Evolutionary conservation across 768 basidiomycete genomes (phyloP).

Genomic region (Coprinopsis cinerea): DNA sequence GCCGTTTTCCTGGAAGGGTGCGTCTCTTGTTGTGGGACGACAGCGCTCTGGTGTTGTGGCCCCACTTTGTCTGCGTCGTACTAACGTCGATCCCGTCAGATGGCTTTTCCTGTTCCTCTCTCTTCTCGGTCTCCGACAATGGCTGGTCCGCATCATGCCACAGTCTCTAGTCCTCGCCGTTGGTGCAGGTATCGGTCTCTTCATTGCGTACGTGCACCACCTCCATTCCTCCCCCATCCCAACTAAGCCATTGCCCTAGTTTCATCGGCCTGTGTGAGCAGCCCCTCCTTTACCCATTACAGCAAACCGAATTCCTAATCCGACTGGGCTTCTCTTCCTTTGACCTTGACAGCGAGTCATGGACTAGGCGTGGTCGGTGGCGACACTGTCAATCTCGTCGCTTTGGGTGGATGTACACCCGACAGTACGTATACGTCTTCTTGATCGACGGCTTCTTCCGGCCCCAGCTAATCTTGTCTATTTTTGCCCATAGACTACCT

Average conservation of each 20-base stretch:
- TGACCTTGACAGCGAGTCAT: slow-evolving; percentile 40
- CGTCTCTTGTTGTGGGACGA: slow-evolving; percentile 15
- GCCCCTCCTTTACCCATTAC: background rate
- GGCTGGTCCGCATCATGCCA: slow-evolving; percentile 85
- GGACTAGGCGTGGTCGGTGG: slow-evolving; percentile 78
- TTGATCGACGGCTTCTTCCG: background rate
- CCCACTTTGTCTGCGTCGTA: background rate
- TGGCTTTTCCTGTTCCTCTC: slow-evolving; percentile 82
- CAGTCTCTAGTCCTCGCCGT: slow-evolving; percentile 81
- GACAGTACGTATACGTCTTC: slow-evolving; percentile 28
- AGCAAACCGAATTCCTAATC: background rate
- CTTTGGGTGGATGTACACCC: slow-evolving; percentile 67
- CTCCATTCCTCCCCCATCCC: background rate
- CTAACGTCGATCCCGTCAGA: slow-evolving; percentile 27
- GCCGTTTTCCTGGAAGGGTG: slow-evolving; percentile 88
- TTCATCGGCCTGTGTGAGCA: slow-evolving; percentile 69
- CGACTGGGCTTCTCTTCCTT: background rate
- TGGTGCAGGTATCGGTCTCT: slow-evolving; percentile 82
- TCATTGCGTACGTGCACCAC: slow-evolving; percentile 60
- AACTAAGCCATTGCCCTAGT: slow-evolving; percentile 29
- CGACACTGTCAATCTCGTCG: slow-evolving; percentile 60
- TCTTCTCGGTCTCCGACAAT: slow-evolving; percentile 79
- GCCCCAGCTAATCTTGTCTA: background rate
- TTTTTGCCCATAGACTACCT: slow-evolving; percentile 33
- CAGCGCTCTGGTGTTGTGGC: background rate